Base-by-base conservation (phyloP, 73 alveolate species). In the Stentor coeruleus region DNA sequence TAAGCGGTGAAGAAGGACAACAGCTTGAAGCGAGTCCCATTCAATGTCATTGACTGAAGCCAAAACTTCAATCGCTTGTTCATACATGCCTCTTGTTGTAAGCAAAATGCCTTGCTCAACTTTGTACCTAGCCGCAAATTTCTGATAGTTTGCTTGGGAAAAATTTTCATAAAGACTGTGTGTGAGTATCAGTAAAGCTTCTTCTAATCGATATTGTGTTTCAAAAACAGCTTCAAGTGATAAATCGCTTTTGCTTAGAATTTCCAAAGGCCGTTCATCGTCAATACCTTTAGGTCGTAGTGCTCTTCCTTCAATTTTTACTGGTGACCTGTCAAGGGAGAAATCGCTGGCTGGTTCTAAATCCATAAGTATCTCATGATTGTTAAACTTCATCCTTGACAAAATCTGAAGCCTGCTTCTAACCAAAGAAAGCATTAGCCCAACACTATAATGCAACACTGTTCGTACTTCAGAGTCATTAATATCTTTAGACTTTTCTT, bases 251-350 rank as follows among this genome's bases (percentile, higher is more conserved):
- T 66, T 31, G 37, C n/a, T 20, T 15, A 66, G 37, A 20, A 20
- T 33, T 66, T 49, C 66, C 66, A 49, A 49, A 49, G 66, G 66
- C 20, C 20, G 28, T 49, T 6, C 6, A 20, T 49, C 66, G 66
- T 49, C 66, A 49, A 49, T 6, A 49, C 66, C 20, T 20, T 49
- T 49, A 66, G 79, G 79, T 1, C n/a, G 14, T 33, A 20, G 11
- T 0, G 79, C 37, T 66, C 37, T 66, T 66, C 79, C 79, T 66
- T 66, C 79, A 26, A 66, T 20, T 66, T 66, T 66, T 40, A 66
- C 79, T 26, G 79, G 79, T 1, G 79, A 66, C 37, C 37, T 66
- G 37, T 66, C 79, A 11, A 66, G 39, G n/a, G 42, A 20, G 33
- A 66, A 66, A 0, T 66, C 79, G 79, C 37, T 15, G 37, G 37